Percentiles rank a stretch among this genome's conserved stretches.
Conservation (phyloP, 352 stramenopile genomes). For the Globisporangium spinosum region DNA sequence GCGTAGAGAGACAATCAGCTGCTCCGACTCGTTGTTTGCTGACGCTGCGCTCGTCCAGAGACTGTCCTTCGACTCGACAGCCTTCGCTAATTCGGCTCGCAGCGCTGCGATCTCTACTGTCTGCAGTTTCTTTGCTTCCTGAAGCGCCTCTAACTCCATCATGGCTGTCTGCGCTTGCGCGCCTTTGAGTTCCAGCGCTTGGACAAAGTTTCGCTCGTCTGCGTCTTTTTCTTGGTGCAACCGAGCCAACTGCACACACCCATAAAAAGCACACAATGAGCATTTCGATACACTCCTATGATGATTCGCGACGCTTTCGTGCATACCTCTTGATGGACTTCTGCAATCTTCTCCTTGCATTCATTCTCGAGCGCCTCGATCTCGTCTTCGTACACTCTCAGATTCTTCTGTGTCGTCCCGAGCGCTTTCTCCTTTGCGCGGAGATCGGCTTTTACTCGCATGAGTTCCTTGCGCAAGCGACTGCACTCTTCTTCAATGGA, state of each 20-base stretch:
- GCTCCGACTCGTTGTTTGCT: constrained; percentile 62
- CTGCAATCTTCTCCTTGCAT: constrained; percentile 62
- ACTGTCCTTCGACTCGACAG: constrained; percentile 61
- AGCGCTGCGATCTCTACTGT: constrained; percentile 38
- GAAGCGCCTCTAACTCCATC: constrained; percentile 35
- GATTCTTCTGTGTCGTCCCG: constrained; percentile 45
- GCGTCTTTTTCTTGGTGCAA: constrained; percentile 59
- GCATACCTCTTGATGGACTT: constrained; percentile 54
- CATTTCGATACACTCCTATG: not conserved
- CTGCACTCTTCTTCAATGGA: constrained; percentile 26
- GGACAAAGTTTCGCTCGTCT: constrained; percentile 71
- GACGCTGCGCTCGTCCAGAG: constrained; percentile 65
- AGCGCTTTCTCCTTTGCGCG: constrained; percentile 62
- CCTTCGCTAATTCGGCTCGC: constrained; percentile 41
- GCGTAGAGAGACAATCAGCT: constrained; percentile 55
- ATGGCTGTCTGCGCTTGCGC: constrained; percentile 45
- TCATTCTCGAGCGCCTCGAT: constrained; percentile 72
- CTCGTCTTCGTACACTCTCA: constrained; percentile 72
- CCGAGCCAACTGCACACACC: constrained; percentile 28
- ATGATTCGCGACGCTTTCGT: not conserved
- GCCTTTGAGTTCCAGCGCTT: constrained; percentile 73
- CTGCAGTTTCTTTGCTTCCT: constrained; percentile 33
- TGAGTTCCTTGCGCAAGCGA: constrained; percentile 54
- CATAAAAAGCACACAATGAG: not conserved
- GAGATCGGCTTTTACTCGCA: constrained; percentile 46